Base-by-base conservation (phyloP, 2,329 filamentous ascomycete species). In the Penicillium crustosum region DNA sequence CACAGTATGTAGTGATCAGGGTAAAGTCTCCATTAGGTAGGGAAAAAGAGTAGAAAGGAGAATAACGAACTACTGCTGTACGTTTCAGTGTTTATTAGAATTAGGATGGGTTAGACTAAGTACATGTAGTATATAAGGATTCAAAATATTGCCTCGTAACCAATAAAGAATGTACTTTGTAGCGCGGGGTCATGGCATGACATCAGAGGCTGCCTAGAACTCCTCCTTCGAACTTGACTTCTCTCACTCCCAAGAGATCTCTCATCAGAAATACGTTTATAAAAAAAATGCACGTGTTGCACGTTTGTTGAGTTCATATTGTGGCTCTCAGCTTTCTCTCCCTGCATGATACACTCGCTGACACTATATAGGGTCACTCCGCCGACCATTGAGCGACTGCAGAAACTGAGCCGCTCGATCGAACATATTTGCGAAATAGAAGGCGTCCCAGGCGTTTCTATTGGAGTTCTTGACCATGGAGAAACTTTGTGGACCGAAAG, bases 401-500 rank as follows among this genome's bases (percentile, higher is more conserved):
- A 7, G 6, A 43, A 53, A 23, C 10, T 29, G 9, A 48, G 15
- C 12, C 1, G 25, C 27, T 39, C 23, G 13, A 41, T 53, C 21
- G 33, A 53, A 9, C 19, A 53, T 2, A 53, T 57, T n/a, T 21
- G 55, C 27, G 41, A 45, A 15, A 15, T n/a, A 7, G 43, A 33
- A 21, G 42, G 42, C 1, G 29, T 57, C 5, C 49, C 49, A 1
- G 55, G 55, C 4, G 27, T 49, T 19, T 57, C 49, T 19, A 13
- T 57, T 12, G 55, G 55, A 3, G 55, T 57, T 3, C 12, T 43
- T 19, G 43, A 49, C 17, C 15, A 53, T 17, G 49, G 55, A 6
- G 42, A 48, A 17, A 35, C 15, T 2, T 4, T 42, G 17, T 52
- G 31, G 21, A 31, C 41, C n/a, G 41, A 57, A 10, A 53, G 43